These are phyloP conservation scores for Alternaria conjuncta DNA, from an alignment of 2,329 filamentous ascomycete species.

Conservation along the genomic window DNA sequence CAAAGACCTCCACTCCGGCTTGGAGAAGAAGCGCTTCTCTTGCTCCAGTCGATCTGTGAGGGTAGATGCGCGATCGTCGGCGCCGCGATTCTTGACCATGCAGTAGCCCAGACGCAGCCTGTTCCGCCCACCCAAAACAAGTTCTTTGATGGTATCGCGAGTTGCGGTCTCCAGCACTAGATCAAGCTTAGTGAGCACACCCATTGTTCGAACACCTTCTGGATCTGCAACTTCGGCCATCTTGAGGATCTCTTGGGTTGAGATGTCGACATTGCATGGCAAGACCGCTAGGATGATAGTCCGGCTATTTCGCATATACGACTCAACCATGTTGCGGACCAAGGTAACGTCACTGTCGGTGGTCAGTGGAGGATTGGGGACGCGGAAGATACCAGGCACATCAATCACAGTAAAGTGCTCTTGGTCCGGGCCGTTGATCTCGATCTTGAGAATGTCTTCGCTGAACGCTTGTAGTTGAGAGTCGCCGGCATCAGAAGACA, in stretches of 20 bases:
- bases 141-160: constrained; percentile 24
- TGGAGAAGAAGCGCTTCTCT: neutral
- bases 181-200: constrained; percentile 49
- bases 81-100: constrained; percentile 40
- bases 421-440: constrained; percentile 23
- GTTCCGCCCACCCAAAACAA: constrained; percentile 28
- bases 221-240: constrained; percentile 35
- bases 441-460: constrained; percentile 27
- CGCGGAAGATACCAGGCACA: constrained; percentile 52
- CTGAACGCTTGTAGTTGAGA: constrained; percentile 37
- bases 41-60: neutral
- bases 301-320: constrained; percentile 24
- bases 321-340: constrained; percentile 21
- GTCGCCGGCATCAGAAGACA: neutral
- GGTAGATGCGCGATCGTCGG: constrained; percentile 28
- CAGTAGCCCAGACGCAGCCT: constrained; percentile 36
- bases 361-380: constrained; percentile 2
- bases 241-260: constrained; percentile 6
- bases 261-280: constrained; percentile 47
- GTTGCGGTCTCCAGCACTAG: constrained; percentile 32
- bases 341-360: constrained; percentile 19
- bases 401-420: constrained; percentile 52
- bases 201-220: constrained; percentile 42
- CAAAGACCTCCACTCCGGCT: neutral
- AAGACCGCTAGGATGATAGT: constrained; percentile 30